A percentile compares a stretch with the other conserved stretches of the same genome.
Conservation (phyloP, 768 basidiomycete genomes). For the Serendipita vermifera region DNA sequence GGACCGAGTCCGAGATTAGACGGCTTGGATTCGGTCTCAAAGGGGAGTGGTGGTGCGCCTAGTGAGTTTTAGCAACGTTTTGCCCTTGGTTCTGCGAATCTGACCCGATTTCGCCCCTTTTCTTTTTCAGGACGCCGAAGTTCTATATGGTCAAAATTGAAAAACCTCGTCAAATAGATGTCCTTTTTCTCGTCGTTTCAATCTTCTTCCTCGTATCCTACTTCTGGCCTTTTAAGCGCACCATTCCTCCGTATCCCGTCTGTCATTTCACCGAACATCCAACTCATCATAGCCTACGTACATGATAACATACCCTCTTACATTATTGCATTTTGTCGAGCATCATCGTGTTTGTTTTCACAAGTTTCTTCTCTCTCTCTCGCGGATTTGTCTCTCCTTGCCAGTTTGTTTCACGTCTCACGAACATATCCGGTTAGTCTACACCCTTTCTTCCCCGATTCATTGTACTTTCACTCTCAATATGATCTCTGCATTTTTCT, state of each 20-base stretch:
- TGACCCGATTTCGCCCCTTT: background rate
- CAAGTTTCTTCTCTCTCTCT: too few relatives aligned
- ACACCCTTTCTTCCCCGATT: too few relatives aligned
- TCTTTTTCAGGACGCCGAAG: background rate
- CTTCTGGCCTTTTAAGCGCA: background rate
- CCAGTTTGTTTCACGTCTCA: too few relatives aligned
- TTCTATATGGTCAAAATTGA: background rate
- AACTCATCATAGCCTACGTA: background rate
- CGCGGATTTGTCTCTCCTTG: too few relatives aligned
- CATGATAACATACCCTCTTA: conserved; percentile 10
- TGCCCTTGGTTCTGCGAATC: background rate
- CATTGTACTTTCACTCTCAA: too few relatives aligned
- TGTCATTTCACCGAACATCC: background rate
- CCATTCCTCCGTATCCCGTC: background rate
- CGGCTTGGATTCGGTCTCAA: background rate
- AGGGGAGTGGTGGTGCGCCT: conserved; percentile 1
- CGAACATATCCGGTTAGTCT: too few relatives aligned
- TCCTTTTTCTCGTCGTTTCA: too few relatives aligned
- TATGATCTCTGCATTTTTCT: too few relatives aligned
- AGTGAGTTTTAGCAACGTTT: too few relatives aligned
- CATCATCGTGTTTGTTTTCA: too few relatives aligned
- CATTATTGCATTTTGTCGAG: too few relatives aligned
- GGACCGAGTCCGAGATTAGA: background rate
- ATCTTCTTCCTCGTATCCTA: background rate
- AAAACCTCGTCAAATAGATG: conserved; percentile 6